Evolutionary conservation across 129 eudicot species (phyloP), one percentile per base, ranked within the genome.

Genomic region (Smallanthus sonchifolius): DNA sequence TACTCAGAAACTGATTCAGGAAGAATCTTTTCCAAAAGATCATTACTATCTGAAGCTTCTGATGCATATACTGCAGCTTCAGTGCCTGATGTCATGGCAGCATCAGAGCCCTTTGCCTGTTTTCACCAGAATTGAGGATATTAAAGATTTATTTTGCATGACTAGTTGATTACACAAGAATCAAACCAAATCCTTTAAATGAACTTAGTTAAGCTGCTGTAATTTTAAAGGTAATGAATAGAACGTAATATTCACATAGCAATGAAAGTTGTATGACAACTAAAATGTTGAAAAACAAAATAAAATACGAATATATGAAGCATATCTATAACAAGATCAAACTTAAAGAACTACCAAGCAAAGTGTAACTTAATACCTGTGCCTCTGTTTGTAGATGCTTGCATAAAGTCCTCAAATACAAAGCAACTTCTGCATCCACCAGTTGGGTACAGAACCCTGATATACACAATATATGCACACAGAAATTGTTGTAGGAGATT

Each of bases 11-110:
- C 85, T 9, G 97, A 75, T 28, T 86, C 90, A 15, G 99, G 99
- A 65, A 95, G 96, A 77, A 95, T 67, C 76, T 74, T 82, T 39
- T 95, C 99, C 4, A 95, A 88, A 47, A 95, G 97, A 65, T 95
- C 97, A 51, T 91, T 91, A 65, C 77, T 86, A 77, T 87, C 91
- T 19, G 99, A 85, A 74, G 99, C 99, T 88, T 91, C 99, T 43
- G 96, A 87, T 59, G 99, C 99, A 71, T 95, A 95, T 36, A 95
- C 97, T 20, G 94, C 83, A n/a, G 99, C 89, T 87, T 95, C 99
- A 35, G 94, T 83, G 61, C 99, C 99, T 75, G 79, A 77, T 43
- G 97, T 81, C 86, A 79, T 81, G 42, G 97, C 97, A 19, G 99
- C 99, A 82, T 91, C 96, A 65, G 97, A 91, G 20, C 99, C 99